phyloP scores from a whole-genome alignment of 1,284 basidiomycete species.

The Heliocybe sulcata region DNA sequence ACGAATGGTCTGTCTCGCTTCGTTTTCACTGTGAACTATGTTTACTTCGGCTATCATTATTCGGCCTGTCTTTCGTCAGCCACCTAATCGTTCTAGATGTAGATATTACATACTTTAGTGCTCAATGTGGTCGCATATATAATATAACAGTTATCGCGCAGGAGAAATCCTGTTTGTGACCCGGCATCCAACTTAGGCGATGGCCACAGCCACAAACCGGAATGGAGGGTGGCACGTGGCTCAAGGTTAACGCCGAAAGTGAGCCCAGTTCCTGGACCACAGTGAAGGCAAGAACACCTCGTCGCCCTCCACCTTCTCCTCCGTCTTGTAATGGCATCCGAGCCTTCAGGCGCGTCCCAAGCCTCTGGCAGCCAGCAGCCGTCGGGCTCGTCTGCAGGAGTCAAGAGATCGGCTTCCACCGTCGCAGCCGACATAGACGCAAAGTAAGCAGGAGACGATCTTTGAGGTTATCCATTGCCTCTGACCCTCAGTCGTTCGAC shows the following conservation, averaged over 20 bases:
- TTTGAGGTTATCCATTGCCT: not conserved
- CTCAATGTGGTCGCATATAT: no score
- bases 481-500: conserved; percentile 15
- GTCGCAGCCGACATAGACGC: not conserved
- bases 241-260: no score
- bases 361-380: not conserved
- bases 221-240: no score
- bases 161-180: no score
- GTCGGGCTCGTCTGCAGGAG: not conserved
- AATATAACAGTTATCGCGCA: no score
- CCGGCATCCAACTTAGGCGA: no score
- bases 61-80: not conserved
- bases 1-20: not conserved
- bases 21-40: not conserved
- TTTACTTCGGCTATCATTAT: not conserved
- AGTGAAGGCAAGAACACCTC: no score
- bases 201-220: no score
- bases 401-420: not conserved
- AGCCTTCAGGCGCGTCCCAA: not conserved
- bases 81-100: not conserved
- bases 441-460: not conserved
- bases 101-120: not conserved
- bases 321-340: not conserved
- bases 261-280: no score
- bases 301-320: not conserved